Percentiles rank a stretch among this genome's conserved stretches.
Evolutionary conservation across 306 rosid species (phyloP).

Genomic region (peach (Prunus persica)): Prunus_persica_NCBIv2 NC_034009.1:364501-365000

Average conservation of each 20-base stretch:
- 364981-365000: conserved; percentile 85
- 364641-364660: conserved; percentile 84
- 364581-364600: background rate
- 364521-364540: too few species aligned
- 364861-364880: conserved; percentile 31
- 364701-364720: conserved; percentile 81
- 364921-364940: conserved; percentile 63
- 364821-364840: conserved; percentile 56
- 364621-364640: conserved; percentile 78
- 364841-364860: conserved; percentile 37
- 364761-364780: conserved; percentile 57
- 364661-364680: conserved; percentile 82
- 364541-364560: too few species aligned
- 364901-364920: conserved; percentile 45
- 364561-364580: background rate
- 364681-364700: conserved; percentile 57
- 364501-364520: background rate
- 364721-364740: conserved; percentile 72
- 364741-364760: conserved; percentile 82
- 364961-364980: conserved; percentile 79
- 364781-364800: conserved; percentile 66
- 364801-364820: conserved; percentile 57
- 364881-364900: conserved; percentile 21
- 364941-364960: conserved; percentile 83
- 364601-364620: background rate